A percentile compares a stretch with the other conserved stretches of the same genome.
These are phyloP conservation scores for Fusarium heterosporum DNA, from an alignment of 2,329 filamentous ascomycete species.

Conservation along the genomic window DNA sequence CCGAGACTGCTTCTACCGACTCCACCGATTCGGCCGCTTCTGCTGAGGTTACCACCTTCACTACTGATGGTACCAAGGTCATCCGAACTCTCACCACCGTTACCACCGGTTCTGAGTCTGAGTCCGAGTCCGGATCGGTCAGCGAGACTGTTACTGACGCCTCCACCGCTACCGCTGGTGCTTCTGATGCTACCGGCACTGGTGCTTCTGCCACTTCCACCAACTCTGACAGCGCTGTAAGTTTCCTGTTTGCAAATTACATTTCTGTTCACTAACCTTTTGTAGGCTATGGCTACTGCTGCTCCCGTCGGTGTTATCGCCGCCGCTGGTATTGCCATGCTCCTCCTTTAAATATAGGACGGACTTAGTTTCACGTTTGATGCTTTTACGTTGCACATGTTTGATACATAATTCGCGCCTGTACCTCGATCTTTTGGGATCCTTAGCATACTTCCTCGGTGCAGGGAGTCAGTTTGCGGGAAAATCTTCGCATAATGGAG, in stretches of 20 bases:
- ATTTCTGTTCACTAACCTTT: constrained; percentile 16
- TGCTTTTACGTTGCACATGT: constrained; percentile 54
- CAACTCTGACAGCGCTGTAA: constrained; percentile 48
- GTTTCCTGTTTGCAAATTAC: constrained; percentile 19
- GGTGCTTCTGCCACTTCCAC: constrained; percentile 38
- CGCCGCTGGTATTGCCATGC: constrained; percentile 61
- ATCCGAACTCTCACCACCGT: constrained; percentile 40
- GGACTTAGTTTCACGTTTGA: constrained; percentile 38
- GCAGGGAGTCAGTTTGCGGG: constrained; percentile 36
- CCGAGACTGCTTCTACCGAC: constrained; percentile 33
- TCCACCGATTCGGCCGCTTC: constrained; percentile 23
- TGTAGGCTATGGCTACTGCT: constrained; percentile 54
- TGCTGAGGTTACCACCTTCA: constrained; percentile 39
- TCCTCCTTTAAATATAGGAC: constrained; percentile 58
- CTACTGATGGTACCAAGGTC: constrained; percentile 34
- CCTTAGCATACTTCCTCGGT: constrained; percentile 44
- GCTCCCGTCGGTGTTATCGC: constrained; percentile 61
- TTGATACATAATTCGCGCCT: constrained; percentile 58
- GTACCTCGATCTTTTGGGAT: constrained; percentile 48
- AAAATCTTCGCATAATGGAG: constrained; percentile 47
- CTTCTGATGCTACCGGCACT: constrained; percentile 26
- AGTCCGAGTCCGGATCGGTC: constrained; percentile 27
- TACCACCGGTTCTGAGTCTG: constrained; percentile 26
- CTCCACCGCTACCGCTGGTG: constrained; percentile 29
- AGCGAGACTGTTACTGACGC: constrained; percentile 40